Evolutionary conservation across 169 alveolate species (phyloP), one percentile per base, ranked within the genome.

Genomic region (Eimeria sp.): DNA sequence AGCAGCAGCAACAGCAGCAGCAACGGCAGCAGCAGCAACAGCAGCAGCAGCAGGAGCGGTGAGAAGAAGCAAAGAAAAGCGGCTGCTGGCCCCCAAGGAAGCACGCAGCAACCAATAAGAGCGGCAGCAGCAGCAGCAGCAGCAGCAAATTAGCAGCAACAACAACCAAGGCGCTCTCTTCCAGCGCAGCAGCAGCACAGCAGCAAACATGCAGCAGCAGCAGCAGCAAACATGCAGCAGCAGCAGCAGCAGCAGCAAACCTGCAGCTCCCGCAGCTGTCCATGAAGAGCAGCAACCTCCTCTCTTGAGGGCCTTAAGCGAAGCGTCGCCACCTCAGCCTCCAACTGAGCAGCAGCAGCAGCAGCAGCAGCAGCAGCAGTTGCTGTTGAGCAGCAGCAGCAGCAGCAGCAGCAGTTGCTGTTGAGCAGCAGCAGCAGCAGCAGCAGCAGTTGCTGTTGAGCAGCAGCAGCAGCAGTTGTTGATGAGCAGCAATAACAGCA

Each of bases 311-410:
- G 91, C 66, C 91, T 56, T 60, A 58, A 58, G 43, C 91, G 91
- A 40, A 85, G 91, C 78, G 9, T 43, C 56, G 91, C 33, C 66
- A 85, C 91, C 60, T 85, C 91, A 0, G 78, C 78, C 40, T 85
- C 91, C 77, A 85, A 40, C 91, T 85, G 40, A 56, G 49, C 72
- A 80, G 43, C 68, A 8, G 49, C 4, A 1, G 49, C 89, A 80
- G 89, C 89, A 80, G n/a, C 89, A 80, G 89, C 74, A n/a, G 91
- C 91, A 85, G 89, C 89, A 46, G 64, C 88, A 46, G 52, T n/a
- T n/a, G n/a, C n/a, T n/a, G n/a, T n/a, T n/a, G n/a, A n/a, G n/a
- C n/a, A n/a, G n/a, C n/a, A n/a, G n/a, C n/a, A n/a, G n/a, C n/a
- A n/a, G n/a, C n/a, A n/a, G n/a, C n/a, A n/a, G n/a, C n/a, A n/a